phyloP scores from a whole-genome alignment of 495 filamentous ascomycete species.

The Clohesyomyces aquaticus region DNA sequence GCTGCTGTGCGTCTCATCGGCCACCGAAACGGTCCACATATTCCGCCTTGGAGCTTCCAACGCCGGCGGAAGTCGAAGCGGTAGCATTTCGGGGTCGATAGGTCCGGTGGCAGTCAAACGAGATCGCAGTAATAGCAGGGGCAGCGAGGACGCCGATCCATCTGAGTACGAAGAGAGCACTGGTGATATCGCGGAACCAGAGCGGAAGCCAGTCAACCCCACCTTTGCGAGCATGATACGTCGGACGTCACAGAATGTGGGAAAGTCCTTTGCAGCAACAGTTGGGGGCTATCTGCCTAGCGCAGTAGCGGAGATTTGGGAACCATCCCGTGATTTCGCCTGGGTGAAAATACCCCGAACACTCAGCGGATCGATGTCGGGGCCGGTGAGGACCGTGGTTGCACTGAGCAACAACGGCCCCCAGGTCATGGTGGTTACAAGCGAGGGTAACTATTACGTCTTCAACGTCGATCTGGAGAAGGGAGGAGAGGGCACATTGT shows the following conservation, averaged over 20 bases:
- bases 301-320: constrained; percentile 96
- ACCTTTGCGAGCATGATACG: constrained; percentile 87
- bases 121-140: constrained; percentile 50
- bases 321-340: constrained; percentile 91
- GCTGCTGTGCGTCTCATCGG: constrained; percentile 91
- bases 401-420: constrained; percentile 92
- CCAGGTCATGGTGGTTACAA: constrained; percentile 97
- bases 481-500: constrained; percentile 89
- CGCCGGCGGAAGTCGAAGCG: constrained; percentile 36
- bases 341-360: constrained; percentile 89
- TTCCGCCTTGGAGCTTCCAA: constrained; percentile 70
- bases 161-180: constrained; percentile 37
- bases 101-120: constrained; percentile 39
- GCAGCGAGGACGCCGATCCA: constrained; percentile 45
- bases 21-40: constrained; percentile 95
- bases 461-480: constrained; percentile 94
- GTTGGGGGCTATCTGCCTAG: constrained; percentile 90
- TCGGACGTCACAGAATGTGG: constrained; percentile 94
- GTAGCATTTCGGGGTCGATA: constrained; percentile 44
- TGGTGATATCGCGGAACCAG: constrained; percentile 27
- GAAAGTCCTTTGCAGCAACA: constrained; percentile 83
- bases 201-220: constrained; percentile 43
- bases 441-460: constrained; percentile 91
- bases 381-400: constrained; percentile 76
- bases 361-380: constrained; percentile 47